Base-by-base conservation (phyloP, 2,329 filamentous ascomycete species). In the Ceratocystis diversiconidia region DNA sequence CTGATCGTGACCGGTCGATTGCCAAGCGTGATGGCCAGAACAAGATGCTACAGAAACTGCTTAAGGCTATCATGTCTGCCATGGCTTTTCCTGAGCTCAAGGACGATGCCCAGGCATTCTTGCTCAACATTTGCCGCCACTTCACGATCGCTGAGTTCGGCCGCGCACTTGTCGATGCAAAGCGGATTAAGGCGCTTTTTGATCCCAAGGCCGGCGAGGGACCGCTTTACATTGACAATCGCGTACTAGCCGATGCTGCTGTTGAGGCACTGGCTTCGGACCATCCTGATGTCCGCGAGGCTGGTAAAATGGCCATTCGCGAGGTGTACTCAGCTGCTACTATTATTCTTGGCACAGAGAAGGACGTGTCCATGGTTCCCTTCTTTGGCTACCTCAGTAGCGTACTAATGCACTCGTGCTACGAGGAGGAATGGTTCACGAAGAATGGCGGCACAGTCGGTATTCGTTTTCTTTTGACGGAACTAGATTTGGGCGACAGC, bases 361-460 rank as follows among this genome's bases (percentile, higher is more conserved):
- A 81, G 25, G 82, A 88, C 64, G 85, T 92, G 41, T 84, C 89
- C 43, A 85, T 85, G 65, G 80, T 99, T 7, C 85, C 87, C 0
- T 90, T 99, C 75, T 99, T 99, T 76, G 82, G 81, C 67, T 86
- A 92, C 71, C 79, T 99, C 5, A 87, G 88, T 48, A 88, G 85
- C 68, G 86, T 86, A 0, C 96, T 97, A 73, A 94, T 90, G 70
- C 94, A 99, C 73, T 91, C 90, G 69, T 99, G 94, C 74, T 92
- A 96, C 71, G 91, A 94, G 71, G 92, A 99, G 73, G 94, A 99
- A 71, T 99, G 95, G 94, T 99, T 96, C 72, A 92, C 92, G 63
- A 99, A 99, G 76, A 89, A 91, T 46, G 94, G 92, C 61, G 94
- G 94, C 48, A 92, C 89, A 64, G 78, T 92, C 22, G 95, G 95